phyloP scores from a whole-genome alignment of 345 rosid genomes.

The Dimocarpus longan region DNA sequence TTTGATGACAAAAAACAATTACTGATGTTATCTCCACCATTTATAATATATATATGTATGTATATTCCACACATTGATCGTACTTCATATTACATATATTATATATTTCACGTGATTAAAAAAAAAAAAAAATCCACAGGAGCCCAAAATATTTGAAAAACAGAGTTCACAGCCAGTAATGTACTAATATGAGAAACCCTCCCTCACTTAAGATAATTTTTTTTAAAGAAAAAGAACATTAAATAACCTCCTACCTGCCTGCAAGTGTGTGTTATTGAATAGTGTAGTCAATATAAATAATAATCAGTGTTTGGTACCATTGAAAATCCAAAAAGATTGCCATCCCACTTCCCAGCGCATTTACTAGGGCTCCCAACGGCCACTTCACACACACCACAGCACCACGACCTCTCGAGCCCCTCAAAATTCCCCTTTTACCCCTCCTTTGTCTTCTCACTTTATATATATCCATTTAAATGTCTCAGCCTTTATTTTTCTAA shows the following conservation, averaged over 20 bases:
- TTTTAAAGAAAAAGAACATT: neutral
- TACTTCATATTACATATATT: too few species aligned
- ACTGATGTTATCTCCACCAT: too few species aligned
- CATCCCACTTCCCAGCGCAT: neutral
- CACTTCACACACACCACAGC: slow-evolving; percentile 27
- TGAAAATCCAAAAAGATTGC: neutral
- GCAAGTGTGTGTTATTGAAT: neutral
- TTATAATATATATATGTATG: too few species aligned
- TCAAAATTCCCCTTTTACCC: neutral
- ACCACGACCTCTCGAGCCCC: slow-evolving; percentile 39
- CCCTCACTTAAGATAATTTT: neutral
- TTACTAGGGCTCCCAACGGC: slow-evolving; percentile 22
- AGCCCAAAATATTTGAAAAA: too few species aligned
- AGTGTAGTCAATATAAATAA: neutral
- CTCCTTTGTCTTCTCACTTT: neutral
- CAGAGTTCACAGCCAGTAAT: too few species aligned
- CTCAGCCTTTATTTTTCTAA: neutral
- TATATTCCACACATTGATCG: neutral
- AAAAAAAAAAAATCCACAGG: too few species aligned
- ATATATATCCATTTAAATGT: too few species aligned
- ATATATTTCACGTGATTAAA: too few species aligned
- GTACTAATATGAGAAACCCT: neutral
- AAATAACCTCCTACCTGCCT: too few species aligned
- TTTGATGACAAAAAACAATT: too few species aligned
- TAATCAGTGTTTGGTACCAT: neutral